Base-by-base conservation (phyloP, 208 protist species). In the Polymyxa betae region DNA sequence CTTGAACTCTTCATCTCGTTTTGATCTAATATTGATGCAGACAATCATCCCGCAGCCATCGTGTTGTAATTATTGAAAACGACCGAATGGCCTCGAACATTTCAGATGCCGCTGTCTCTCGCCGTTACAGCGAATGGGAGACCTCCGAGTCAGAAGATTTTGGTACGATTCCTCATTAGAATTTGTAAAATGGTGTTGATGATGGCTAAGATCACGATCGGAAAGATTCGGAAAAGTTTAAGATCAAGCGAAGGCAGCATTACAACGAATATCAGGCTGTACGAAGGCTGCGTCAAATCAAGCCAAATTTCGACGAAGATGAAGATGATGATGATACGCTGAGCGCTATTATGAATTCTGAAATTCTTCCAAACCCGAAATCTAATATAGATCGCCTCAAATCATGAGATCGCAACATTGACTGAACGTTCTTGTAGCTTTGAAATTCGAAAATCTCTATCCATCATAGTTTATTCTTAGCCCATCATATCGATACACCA, bases 401-500 rank as follows among this genome's bases (percentile, higher is more conserved):
- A n/a, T n/a, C n/a, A n/a, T n/a, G n/a, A n/a, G n/a, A n/a, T n/a
- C n/a, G n/a, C n/a, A n/a, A n/a, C n/a, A n/a, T n/a, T n/a, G n/a
- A n/a, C n/a, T n/a, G n/a, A n/a, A n/a, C n/a, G n/a, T n/a, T n/a
- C n/a, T n/a, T n/a, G n/a, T n/a, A n/a, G n/a, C n/a, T n/a, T n/a
- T n/a, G n/a, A n/a, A n/a, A n/a, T n/a, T n/a, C n/a, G n/a, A n/a
- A n/a, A n/a, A n/a, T n/a, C n/a, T n/a, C n/a, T n/a, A n/a, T n/a
- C n/a, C n/a, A n/a, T n/a, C n/a, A n/a, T n/a, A n/a, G n/a, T n/a
- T n/a, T n/a, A n/a, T n/a, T n/a, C n/a, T 82, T 82, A 82, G 16
- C 5, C 16, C 40, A 43, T 82, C n/a, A 82, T 43, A 5, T 82
- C 72, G n/a, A 82, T 35, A 35, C 72, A 82, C 72, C 72, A 82